A percentile compares a stretch with the other conserved stretches of the same genome.
phyloP scores from a whole-genome alignment of 768 basidiomycete genomes.

The Termitomyces sp. region DNA sequence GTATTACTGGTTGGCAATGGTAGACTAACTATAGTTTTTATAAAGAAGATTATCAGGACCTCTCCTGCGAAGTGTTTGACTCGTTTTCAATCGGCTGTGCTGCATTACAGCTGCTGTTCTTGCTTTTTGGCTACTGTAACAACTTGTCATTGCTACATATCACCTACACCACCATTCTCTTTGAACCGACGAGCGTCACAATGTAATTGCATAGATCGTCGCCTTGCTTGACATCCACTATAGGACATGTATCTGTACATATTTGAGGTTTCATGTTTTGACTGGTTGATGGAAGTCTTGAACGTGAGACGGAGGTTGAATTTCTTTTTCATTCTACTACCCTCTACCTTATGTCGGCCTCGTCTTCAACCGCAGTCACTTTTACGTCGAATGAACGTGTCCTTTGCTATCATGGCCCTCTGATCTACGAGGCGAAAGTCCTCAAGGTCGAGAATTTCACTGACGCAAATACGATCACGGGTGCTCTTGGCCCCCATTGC shows the following conservation, averaged over 20 bases:
- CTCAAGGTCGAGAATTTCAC: conserved; percentile 63
- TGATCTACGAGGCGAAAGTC: conserved; percentile 96
- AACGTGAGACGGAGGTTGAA: conserved; percentile 12
- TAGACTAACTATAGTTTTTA: neutral
- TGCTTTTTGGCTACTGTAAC: conserved; percentile 5
- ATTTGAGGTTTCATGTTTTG: neutral
- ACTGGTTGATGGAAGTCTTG: neutral
- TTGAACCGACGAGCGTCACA: conserved; percentile 1
- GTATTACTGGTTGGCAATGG: neutral
- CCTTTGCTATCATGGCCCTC: conserved; percentile 91
- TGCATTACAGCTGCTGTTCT: conserved; percentile 5
- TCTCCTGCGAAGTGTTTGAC: neutral
- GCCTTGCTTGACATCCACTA: neutral
- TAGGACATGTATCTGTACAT: conserved; percentile 4
- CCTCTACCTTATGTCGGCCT: conserved; percentile 18
- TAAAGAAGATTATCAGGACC: neutral
- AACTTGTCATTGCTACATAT: neutral
- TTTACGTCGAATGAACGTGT: conserved; percentile 73
- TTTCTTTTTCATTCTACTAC: neutral
- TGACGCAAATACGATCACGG: conserved; percentile 56
- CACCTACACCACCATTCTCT: neutral
- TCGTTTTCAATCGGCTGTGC: neutral
- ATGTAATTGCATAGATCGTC: conserved; percentile 8
- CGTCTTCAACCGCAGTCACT: conserved; percentile 25
- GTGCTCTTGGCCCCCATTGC: conserved; percentile 74